Evolutionary conservation across 2,329 filamentous ascomycete species (phyloP).

Genomic region (Allantophomopsis lycopodina): DNA sequence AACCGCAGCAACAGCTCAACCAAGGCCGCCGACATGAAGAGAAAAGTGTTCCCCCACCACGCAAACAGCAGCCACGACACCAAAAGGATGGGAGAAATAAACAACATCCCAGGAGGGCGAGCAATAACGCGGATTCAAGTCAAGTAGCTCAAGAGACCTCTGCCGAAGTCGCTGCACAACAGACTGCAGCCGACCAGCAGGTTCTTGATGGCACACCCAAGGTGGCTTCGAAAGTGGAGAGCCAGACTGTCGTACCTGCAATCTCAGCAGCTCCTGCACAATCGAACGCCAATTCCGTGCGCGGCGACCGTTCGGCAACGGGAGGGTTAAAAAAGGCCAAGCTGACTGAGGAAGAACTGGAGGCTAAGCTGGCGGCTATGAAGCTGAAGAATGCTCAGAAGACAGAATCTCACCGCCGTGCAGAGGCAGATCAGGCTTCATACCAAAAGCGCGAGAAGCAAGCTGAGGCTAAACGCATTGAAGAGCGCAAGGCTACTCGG

Average conservation of each 20-base stretch:
- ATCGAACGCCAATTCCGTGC: constrained; percentile 21
- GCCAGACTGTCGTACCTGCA: too few species aligned
- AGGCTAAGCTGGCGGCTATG: constrained; percentile 44
- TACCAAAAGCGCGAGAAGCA: constrained; percentile 50
- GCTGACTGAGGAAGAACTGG: constrained; percentile 50
- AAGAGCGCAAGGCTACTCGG: constrained; percentile 13
- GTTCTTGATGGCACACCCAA: too few species aligned
- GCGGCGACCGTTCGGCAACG: constrained; percentile 37
- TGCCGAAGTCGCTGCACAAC: too few species aligned
- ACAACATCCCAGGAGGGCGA: too few species aligned
- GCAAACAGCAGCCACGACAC: too few species aligned
- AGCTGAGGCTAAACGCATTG: constrained; percentile 32
- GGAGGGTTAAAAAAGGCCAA: constrained; percentile 40
- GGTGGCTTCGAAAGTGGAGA: too few species aligned
- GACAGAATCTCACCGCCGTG: constrained; percentile 44
- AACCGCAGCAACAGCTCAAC: constrained; percentile 1
- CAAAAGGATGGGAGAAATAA: too few species aligned
- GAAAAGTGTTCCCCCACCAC: background rate
- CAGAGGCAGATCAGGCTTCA: constrained; percentile 52
- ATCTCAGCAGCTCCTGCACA: constrained; percentile 2
- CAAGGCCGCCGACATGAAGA: background rate
- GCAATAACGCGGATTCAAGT: too few species aligned
- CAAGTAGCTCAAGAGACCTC: too few species aligned
- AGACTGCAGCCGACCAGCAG: too few species aligned
- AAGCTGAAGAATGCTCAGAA: constrained; percentile 45